Evolutionary conservation across 2,329 filamentous ascomycete genomes (phyloP), one percentile per base, ranked within the genome.

Genomic region (Neobulgaria alba): DNA sequence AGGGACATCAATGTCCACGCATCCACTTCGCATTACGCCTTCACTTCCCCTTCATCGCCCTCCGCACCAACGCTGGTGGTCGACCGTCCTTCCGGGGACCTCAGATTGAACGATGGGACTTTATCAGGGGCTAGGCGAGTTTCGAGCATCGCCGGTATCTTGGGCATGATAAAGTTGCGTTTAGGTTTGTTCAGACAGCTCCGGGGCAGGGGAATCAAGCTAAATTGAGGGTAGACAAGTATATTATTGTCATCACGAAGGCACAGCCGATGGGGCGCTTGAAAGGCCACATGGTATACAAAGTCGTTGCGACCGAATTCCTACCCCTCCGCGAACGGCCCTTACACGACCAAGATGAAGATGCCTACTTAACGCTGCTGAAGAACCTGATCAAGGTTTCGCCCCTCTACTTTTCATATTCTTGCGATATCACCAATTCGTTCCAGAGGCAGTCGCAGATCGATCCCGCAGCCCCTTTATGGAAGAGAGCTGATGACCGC

Each of bases 401-500:
- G 0, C 87, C 90, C 7, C 88, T 96, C 82, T 96, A 94, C 73
- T 98, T 95, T 59, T 96, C 92, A 42, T 98, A 98, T 69, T 90
- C 89, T 7, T 78, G 94, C 61, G 92, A 98, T 64, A 75, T 98
- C 50, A 98, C 92, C 54, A 98, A 94, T 69, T 89, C 79, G 60
- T 95, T 96, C 68, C 92, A 98, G 67, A 80, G 92, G 49, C 92
- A 96, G 61, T 80, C 89, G 3, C 79, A 89, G 52, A 70, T 78
- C 50, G 79, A 94, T 60, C 66, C 69, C 41, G 74, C 75, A 12
- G 68, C 73, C 41, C 89, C 92, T 10, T 66, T 96, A 43, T 98
- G 92, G 92, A 82, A 84, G 69, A 74, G 88, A 53, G 82, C 90
- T 49, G 92, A 98, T 63, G 89, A 96, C 61, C 86, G 92, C 50